These are phyloP conservation scores for Wickerhamiella sergipiensis DNA, from an alignment of 805 yeast species.

Conservation along the genomic window DNA sequence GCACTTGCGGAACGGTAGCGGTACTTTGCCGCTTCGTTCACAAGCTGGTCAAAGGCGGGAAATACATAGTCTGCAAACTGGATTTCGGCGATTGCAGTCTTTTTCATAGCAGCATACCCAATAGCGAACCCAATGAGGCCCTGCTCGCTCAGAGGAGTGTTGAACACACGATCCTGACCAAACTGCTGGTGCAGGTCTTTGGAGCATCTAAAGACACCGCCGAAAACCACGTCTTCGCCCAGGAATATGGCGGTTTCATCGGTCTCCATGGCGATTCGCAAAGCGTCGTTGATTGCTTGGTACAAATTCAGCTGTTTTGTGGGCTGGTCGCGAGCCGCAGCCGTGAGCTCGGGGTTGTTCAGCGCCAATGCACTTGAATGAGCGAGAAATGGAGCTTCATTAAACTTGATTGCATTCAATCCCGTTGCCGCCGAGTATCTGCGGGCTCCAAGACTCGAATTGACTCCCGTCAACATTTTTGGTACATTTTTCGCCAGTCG, in stretches of 20 bases:
- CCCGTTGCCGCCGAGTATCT: neutral
- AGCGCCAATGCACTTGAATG: constrained; percentile 12
- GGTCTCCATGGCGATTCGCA: constrained; percentile 76
- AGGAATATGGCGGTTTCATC: constrained; percentile 79
- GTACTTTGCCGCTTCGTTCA: constrained; percentile 92
- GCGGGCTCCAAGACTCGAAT: neutral
- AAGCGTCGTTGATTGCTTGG: constrained; percentile 77
- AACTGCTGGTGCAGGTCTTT: constrained; percentile 80
- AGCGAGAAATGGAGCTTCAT: constrained; percentile 20
- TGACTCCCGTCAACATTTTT: neutral
- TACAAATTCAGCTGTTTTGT: constrained; percentile 22
- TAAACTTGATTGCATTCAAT: constrained; percentile 2
- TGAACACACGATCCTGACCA: constrained; percentile 75
- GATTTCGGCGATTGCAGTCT: constrained; percentile 85
- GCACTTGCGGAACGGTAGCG: constrained; percentile 89
- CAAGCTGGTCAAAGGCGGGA: constrained; percentile 92
- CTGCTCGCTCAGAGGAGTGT: constrained; percentile 91
- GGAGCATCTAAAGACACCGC: constrained; percentile 89
- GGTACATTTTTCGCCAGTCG: neutral
- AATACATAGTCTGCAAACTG: constrained; percentile 95
- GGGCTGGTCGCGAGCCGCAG: constrained; percentile 9
- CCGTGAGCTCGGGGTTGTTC: constrained; percentile 14
- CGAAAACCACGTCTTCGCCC: constrained; percentile 95
- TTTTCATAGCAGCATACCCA: constrained; percentile 78
- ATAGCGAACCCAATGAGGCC: constrained; percentile 82